Base-by-base conservation (phyloP, 1,139 yeast genomes). In the Diutina rugosa region DNA sequence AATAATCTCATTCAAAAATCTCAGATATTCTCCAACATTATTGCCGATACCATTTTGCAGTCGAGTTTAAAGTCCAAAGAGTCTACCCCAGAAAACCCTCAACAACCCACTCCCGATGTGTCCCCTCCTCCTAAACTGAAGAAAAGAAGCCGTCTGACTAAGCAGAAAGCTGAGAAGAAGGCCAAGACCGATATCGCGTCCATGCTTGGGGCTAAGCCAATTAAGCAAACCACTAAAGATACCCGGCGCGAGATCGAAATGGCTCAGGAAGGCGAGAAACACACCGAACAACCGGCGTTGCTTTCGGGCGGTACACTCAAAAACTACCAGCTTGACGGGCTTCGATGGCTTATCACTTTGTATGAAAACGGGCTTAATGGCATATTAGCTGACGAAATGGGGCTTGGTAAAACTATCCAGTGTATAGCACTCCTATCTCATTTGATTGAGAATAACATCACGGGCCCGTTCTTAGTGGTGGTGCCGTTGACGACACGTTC, bases 381-480 rank as follows among this genome's bases (percentile, higher is more conserved):
- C 3, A 90, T 93, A 45, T 72, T 93, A 38, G 98, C 98, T 0
- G 98, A 93, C 69, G 98, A 91, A 68, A 93, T 91, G 98, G 98
- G 98, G 0, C 73, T 90, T 49, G 98, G 99, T 6, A 91, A 91
- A 66, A 93, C 98, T 0, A 70, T 91, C 12, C 97, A 91, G 67
- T 86, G 95, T 54, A 88, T 93, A 57, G 79, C 96, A 0, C 77
- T 91, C 60, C 65, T 91, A 14, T 81, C 90, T 10, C 89, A 86
- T 65, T 73, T 93, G 52, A 79, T 87, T 52, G 97, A 90, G 62
- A 82, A 89, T 65, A 91, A 88, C 2, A 80, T 90, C 1, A 69
- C 71, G 29, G 98, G 98, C 0, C 97, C 97, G 0, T 91, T 89
- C 64, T 71, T 93, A 51, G 78, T 93, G 53, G 90, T 90, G 35